phyloP scores from a whole-genome alignment of 192 early-diverging fungal genomes.

The Diversispora eburnea region DNA sequence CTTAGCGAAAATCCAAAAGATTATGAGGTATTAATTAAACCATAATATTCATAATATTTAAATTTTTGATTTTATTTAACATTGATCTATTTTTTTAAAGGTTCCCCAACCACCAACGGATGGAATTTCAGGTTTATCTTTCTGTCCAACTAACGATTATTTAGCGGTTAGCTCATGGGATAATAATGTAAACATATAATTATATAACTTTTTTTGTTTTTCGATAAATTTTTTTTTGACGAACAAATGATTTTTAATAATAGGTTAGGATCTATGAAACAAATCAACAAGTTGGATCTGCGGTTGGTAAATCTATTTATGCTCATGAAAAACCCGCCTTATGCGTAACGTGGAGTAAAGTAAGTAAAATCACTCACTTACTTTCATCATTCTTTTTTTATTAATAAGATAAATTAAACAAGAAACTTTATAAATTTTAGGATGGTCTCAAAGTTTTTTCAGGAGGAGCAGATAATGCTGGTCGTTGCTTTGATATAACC shows the following conservation, averaged over 20 bases:
- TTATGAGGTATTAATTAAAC: too few species aligned
- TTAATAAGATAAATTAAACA: background rate
- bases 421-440: constrained; percentile 42
- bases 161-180: constrained; percentile 92
- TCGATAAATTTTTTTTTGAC: background rate
- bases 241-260: background rate
- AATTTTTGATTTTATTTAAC: too few species aligned
- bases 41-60: too few species aligned
- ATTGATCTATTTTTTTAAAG: constrained; percentile 23
- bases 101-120: constrained; percentile 68
- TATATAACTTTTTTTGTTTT: background rate
- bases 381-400: background rate
- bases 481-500: constrained; percentile 75
- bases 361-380: constrained; percentile 29
- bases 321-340: constrained; percentile 80
- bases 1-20: too few species aligned
- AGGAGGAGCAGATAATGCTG: constrained; percentile 87
- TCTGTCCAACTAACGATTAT: constrained; percentile 77
- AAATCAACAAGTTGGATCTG: constrained; percentile 60
- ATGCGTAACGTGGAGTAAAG: constrained; percentile 81
- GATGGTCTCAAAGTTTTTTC: constrained; percentile 89
- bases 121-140: constrained; percentile 73
- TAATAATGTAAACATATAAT: constrained; percentile 52
- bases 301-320: constrained; percentile 75
- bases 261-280: constrained; percentile 95